Conservation (phyloP, 2,329 filamentous ascomycete species). For the Beauveria pseudobassiana region DNA sequence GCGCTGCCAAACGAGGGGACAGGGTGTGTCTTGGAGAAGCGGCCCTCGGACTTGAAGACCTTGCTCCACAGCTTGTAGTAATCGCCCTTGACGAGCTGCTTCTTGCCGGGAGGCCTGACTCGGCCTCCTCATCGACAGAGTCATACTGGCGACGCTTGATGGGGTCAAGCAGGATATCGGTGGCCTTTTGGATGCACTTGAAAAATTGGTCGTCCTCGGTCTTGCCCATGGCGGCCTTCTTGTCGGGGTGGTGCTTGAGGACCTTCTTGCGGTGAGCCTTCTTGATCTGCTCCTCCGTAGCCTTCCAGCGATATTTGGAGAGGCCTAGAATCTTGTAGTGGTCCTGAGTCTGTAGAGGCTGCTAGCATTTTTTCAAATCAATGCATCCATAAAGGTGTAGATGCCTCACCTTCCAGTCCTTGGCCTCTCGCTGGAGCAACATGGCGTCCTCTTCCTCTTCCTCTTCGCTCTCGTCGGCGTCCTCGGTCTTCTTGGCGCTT, state of each 20-base stretch:
- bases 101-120: slow-evolving; percentile 92
- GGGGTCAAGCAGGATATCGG: slow-evolving; percentile 87
- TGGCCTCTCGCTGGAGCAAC: slow-evolving; percentile 87
- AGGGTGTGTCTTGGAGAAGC: slow-evolving; percentile 86
- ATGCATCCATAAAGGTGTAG: neutral
- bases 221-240: slow-evolving; percentile 86
- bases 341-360: slow-evolving; percentile 64
- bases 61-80: slow-evolving; percentile 93
- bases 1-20: slow-evolving; percentile 82
- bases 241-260: slow-evolving; percentile 96
- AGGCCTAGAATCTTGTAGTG: slow-evolving; percentile 96
- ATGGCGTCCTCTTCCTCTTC: slow-evolving; percentile 90
- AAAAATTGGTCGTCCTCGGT: slow-evolving; percentile 97
- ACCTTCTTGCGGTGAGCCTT: slow-evolving; percentile 99
- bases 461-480: slow-evolving; percentile 82
- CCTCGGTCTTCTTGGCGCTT: slow-evolving; percentile 91
- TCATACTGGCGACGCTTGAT: slow-evolving; percentile 91
- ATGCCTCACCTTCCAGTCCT: slow-evolving; percentile 89
- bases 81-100: slow-evolving; percentile 75
- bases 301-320: slow-evolving; percentile 84
- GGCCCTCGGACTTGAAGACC: slow-evolving; percentile 84
- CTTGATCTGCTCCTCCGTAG: slow-evolving; percentile 98
- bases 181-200: slow-evolving; percentile 99
- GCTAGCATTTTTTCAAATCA: neutral
- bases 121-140: slow-evolving; percentile 88